phyloP scores from a whole-genome alignment of 1,139 yeast genomes.

The Debaryomyces nepalensis region DNA sequence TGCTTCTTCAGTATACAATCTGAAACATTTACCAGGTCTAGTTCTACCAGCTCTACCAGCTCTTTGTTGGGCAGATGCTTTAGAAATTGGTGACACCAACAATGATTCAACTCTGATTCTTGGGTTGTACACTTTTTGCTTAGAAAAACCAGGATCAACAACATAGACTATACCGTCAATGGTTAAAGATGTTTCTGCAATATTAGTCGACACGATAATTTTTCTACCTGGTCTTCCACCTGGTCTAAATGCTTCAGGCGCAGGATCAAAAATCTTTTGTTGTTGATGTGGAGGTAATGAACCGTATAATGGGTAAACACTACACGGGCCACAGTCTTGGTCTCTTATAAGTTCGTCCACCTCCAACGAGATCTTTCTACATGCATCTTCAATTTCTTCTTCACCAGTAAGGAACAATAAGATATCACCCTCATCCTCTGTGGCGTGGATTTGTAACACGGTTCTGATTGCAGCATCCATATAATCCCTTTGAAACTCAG shows the following conservation, averaged over 20 bases:
- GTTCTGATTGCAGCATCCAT: constrained; percentile 94
- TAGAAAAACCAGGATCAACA: constrained; percentile 96
- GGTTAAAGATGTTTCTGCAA: constrained; percentile 97
- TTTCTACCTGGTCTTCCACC: constrained; percentile 91
- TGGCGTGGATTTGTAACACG: constrained; percentile 93
- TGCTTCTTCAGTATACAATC: constrained; percentile 96
- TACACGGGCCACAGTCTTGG: constrained; percentile 85
- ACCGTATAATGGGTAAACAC: constrained; percentile 92
- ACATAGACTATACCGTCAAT: constrained; percentile 97
- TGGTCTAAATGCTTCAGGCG: constrained; percentile 66
- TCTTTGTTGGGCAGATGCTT: constrained; percentile 97
- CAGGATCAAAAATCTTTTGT: constrained; percentile 89
- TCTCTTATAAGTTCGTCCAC: constrained; percentile 88
- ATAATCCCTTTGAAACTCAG: constrained; percentile 94
- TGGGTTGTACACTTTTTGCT: constrained; percentile 96
- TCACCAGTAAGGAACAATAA: constrained; percentile 92
- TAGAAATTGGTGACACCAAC: constrained; percentile 93
- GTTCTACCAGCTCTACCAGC: constrained; percentile 99
- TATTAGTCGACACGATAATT: constrained; percentile 91
- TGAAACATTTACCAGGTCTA: constrained; percentile 96
- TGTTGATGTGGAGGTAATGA: constrained; percentile 96
- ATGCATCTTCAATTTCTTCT: constrained; percentile 98
- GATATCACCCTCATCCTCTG: constrained; percentile 94
- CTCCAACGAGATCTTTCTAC: constrained; percentile 83
- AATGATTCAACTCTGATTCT: constrained; percentile 93